Percentiles rank a stretch among this genome's conserved stretches.
Conservation (phyloP, 2,329 filamentous ascomycete genomes). For the Xylaria sp. region DNA sequence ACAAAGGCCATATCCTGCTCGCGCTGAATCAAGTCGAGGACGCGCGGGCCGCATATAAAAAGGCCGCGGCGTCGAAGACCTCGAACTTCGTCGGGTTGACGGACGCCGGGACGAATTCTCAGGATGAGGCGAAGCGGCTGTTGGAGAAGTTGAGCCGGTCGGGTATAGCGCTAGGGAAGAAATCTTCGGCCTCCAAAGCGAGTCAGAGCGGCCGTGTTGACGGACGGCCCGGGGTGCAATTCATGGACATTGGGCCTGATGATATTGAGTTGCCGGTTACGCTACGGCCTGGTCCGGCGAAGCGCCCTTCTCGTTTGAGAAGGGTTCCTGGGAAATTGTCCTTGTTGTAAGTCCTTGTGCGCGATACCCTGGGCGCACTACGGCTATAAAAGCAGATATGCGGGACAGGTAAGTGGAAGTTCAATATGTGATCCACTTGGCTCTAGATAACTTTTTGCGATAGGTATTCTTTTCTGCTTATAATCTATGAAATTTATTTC, state of each 20-base stretch:
- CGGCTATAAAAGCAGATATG: too few species aligned
- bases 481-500: too few species aligned
- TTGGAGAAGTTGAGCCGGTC: neutral
- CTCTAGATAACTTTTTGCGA: too few species aligned
- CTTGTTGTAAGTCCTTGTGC: too few species aligned
- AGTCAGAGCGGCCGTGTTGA: neutral
- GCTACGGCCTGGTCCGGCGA: neutral
- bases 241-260: neutral
- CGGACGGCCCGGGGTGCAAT: neutral
- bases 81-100: neutral
- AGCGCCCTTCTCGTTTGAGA: neutral
- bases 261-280: neutral
- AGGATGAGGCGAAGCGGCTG: neutral
- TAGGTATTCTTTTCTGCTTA: too few species aligned
- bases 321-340: neutral
- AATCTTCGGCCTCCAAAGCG: neutral
- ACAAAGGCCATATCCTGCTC: constrained; percentile 38
- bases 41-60: constrained; percentile 36
- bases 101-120: constrained; percentile 30
- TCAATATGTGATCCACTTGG: too few species aligned
- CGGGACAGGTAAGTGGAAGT: too few species aligned
- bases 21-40: constrained; percentile 31
- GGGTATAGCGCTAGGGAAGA: neutral
- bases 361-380: too few species aligned
- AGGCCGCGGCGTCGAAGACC: constrained; percentile 17